Evolutionary conservation across 169 alveolate genomes (phyloP).

Genomic region (Cryptosporidium sp.): DNA sequence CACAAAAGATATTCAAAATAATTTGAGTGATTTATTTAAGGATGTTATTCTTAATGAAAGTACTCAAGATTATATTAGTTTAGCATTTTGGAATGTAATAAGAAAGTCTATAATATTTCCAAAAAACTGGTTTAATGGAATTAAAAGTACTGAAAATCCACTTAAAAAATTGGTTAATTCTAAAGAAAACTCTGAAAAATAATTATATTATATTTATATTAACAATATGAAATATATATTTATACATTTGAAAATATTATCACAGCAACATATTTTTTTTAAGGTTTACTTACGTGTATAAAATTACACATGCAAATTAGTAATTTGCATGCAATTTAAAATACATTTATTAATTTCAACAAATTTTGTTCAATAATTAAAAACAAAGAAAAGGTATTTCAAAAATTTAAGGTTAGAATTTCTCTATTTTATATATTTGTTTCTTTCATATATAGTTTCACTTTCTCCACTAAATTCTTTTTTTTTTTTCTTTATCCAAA

Average conservation of each 20-base stretch:
- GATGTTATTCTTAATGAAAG: conserved; percentile 15
- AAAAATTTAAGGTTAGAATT: too few species aligned
- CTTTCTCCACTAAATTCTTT: neutral
- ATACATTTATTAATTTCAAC: too few species aligned
- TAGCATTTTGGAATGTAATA: conserved; percentile 67
- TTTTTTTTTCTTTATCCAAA: neutral
- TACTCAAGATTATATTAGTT: conserved; percentile 50
- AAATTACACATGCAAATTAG: neutral
- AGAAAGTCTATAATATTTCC: conserved; percentile 36
- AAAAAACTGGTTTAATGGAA: conserved; percentile 61
- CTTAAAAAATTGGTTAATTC: neutral
- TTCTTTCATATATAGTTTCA: too few species aligned
- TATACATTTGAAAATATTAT: too few species aligned
- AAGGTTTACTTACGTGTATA: conserved; percentile 9
- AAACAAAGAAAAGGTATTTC: neutral
- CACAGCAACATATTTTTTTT: neutral
- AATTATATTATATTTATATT: too few species aligned
- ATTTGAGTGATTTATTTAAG: conserved; percentile 9
- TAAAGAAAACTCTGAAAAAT: neutral
- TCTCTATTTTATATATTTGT: neutral
- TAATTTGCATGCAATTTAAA: neutral
- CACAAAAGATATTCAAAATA: conserved; percentile 47
- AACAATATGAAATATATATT: too few species aligned
- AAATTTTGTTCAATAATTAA: neutral
- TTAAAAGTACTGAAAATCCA: neutral